Evolutionary conservation across 495 filamentous ascomycete genomes (phyloP), one percentile per base, ranked within the genome.

Genomic region (Hamigera avellanea): DNA sequence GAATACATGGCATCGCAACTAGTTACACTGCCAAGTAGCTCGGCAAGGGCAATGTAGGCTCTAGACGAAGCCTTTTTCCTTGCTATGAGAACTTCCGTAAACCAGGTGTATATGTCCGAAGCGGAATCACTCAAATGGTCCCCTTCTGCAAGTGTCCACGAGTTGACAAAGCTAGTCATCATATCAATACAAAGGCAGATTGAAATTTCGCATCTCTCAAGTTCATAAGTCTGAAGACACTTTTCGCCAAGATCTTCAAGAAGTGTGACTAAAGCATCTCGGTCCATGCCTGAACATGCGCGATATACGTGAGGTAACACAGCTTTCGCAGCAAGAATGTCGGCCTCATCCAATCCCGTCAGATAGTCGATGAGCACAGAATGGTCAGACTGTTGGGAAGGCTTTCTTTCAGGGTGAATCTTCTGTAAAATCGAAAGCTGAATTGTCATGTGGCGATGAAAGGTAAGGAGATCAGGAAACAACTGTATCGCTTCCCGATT

Each of bases 61-160:
- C 64, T 66, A 12, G 78, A 53, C 4, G 87, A 88, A 12, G 82
- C 65, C 36, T 75, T 70, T 13, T 70, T 71, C 32, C 68, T 77
- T 18, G 72, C 63, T 12, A 94, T 48, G 1, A 74, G 67, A 13
- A 62, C 66, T 23, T 73, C 75, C 14, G 86, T 70, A 44, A 89
- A 79, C 71, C 83, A 88, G 14, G 67, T 54, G 56, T 95, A 96
- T n/a, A 96, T 53, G 30, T 85, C 78, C 32, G 74, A 68, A 17
- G 75, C 84, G 36, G 69, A 64, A 1, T 73, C 68, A 12, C 64
- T 66, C 13, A 93, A 54, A n/a, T 73, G 64, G 21, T 67, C 66
- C 16, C 60, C 54, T 10, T 59, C 60, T 1, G 57, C 60, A 27
- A 66, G 61, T 14, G 63, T 69, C 84, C 85, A 94, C 37, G 78